phyloP scores from a whole-genome alignment of 805 yeast species.

The Wickerhamiella siamensis region DNA sequence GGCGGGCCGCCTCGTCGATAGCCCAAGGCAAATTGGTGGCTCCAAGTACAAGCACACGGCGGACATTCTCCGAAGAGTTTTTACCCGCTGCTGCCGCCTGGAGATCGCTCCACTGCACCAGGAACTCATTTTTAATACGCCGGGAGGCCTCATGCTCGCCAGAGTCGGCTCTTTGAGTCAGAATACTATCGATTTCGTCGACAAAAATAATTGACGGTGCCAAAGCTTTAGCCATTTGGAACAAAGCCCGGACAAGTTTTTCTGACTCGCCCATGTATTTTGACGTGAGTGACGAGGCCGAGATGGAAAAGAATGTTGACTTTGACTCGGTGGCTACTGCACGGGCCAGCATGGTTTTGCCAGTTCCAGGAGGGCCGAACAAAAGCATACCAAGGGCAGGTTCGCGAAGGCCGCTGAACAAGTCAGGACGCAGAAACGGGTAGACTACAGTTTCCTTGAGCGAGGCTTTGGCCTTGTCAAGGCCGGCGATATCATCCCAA shows the following conservation, averaged over 20 bases:
- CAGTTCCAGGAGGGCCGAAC: constrained; percentile 99
- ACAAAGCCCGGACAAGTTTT: constrained; percentile 78
- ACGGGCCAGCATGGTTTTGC: constrained; percentile 92
- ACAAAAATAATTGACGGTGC: constrained; percentile 91
- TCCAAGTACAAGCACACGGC: constrained; percentile 76
- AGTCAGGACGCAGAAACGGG: constrained; percentile 87
- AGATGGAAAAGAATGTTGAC: constrained; percentile 81
- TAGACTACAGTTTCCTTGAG: constrained; percentile 90
- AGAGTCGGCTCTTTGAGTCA: constrained; percentile 64
- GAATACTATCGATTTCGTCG: constrained; percentile 86
- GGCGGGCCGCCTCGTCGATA: constrained; percentile 86
- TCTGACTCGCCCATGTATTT: constrained; percentile 80
- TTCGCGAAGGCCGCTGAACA: constrained; percentile 79
- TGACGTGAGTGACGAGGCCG: constrained; percentile 81
- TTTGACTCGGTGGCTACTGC: constrained; percentile 94
- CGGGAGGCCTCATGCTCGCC: constrained; percentile 79
- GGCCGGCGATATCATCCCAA: constrained; percentile 93
- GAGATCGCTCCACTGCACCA: constrained; percentile 88
- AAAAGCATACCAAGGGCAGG: constrained; percentile 93
- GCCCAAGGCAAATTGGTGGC: constrained; percentile 97
- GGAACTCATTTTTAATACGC: constrained; percentile 80
- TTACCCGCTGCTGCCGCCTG: constrained; percentile 77
- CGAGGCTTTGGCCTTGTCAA: constrained; percentile 75
- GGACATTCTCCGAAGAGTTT: constrained; percentile 35
- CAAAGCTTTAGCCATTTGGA: constrained; percentile 65